phyloP scores from a whole-genome alignment of 305 asterid species.

The Fraxinus sp. region DNA sequence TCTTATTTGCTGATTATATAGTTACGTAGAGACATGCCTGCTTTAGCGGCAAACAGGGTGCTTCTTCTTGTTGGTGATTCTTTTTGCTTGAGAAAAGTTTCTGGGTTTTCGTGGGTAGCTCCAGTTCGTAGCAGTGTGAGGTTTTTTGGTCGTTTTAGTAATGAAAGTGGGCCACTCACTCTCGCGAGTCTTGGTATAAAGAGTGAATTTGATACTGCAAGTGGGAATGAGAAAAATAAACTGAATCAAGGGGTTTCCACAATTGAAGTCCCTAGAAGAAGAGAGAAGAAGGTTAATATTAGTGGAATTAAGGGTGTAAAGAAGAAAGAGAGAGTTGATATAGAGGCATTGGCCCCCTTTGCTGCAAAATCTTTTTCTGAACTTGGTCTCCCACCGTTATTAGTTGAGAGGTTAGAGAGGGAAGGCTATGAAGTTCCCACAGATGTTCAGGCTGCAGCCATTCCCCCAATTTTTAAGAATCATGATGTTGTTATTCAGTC shows the following conservation, averaged over 20 bases:
- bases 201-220: slow-evolving; percentile 29
- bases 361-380: slow-evolving; percentile 79
- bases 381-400: slow-evolving; percentile 69
- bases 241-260: slow-evolving; percentile 51
- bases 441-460: slow-evolving; percentile 91
- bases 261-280: slow-evolving; percentile 52
- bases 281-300: slow-evolving; percentile 41
- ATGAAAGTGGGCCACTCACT: slow-evolving; percentile 56
- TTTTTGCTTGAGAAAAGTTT: slow-evolving; percentile 37
- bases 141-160: slow-evolving; percentile 32
- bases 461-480: slow-evolving; percentile 70
- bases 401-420: slow-evolving; percentile 68
- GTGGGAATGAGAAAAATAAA: slow-evolving; percentile 47
- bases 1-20: neutral
- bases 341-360: slow-evolving; percentile 62
- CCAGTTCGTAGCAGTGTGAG: slow-evolving; percentile 43
- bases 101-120: slow-evolving; percentile 36
- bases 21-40: slow-evolving; percentile 38
- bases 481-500: slow-evolving; percentile 90
- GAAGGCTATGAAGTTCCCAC: slow-evolving; percentile 84
- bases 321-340: slow-evolving; percentile 41
- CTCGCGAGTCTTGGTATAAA: slow-evolving; percentile 67
- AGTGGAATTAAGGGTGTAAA: slow-evolving; percentile 27
- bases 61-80: slow-evolving; percentile 59
- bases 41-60: slow-evolving; percentile 55